phyloP scores from a whole-genome alignment of 257 asterid genomes.

The Solanum pinnatisectum region DNA sequence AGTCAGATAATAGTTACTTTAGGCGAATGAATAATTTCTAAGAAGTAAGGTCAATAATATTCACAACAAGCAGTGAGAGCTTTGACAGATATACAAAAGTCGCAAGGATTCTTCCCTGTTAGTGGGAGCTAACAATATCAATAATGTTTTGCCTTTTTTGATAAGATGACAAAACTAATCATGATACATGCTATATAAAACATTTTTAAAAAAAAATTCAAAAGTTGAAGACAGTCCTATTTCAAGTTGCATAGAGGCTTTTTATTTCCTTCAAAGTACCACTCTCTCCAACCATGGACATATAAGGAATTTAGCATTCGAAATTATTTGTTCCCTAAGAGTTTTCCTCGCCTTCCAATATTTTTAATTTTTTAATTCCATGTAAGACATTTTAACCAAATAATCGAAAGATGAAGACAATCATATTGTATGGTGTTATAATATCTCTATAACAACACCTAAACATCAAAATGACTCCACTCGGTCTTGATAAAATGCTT shows the following conservation, averaged over 20 bases:
- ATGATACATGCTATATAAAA: not conserved
- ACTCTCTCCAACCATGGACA: not conserved
- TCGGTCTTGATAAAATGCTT: not conserved
- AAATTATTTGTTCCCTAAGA: not conserved
- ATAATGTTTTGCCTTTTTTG: not conserved
- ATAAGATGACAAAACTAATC: not conserved
- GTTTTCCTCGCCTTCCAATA: not conserved
- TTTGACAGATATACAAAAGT: not conserved
- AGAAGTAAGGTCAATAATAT: not conserved
- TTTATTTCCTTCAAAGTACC: not conserved
- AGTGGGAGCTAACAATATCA: not conserved
- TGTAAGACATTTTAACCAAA: not conserved
- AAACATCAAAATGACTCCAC: not conserved
- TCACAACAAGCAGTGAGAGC: not conserved
- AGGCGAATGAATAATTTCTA: not conserved
- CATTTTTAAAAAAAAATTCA: not conserved
- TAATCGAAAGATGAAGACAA: not conserved
- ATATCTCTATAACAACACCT: not conserved
- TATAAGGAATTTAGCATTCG: not conserved
- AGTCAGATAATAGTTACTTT: not conserved
- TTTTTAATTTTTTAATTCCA: not conserved
- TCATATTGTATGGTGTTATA: not conserved
- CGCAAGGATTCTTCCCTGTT: not conserved
- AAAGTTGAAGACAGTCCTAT: not conserved
- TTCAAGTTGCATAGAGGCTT: not conserved